Evolutionary conservation across 78 protist genomes (phyloP).

Genomic region (Dictyostelium purpureum): DNA sequence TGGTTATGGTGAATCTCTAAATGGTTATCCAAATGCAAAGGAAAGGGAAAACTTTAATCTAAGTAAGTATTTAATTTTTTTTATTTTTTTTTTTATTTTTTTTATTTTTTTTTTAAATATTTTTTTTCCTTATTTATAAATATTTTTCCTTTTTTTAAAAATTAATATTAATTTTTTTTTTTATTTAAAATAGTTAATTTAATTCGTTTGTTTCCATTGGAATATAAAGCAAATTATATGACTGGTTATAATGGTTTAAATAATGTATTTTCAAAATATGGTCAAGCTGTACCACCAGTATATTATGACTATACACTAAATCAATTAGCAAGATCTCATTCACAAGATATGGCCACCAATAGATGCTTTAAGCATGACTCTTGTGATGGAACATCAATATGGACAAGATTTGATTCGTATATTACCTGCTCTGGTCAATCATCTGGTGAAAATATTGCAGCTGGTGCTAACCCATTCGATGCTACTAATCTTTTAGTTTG

Average conservation of each 20-base stretch:
- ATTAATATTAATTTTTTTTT: no score
- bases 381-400: conserved; percentile 1
- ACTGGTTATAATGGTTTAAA: not conserved
- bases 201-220: no score
- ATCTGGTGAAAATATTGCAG: conserved; percentile 21
- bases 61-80: no score
- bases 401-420: not conserved
- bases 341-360: conserved; percentile 8
- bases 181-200: no score
- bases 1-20: no score
- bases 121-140: no score
- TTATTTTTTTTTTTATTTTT: no score
- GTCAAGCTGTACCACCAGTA: not conserved
- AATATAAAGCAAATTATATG: not conserved
- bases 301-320: conserved; percentile 17
- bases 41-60: no score
- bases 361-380: not conserved
- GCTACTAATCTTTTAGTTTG: not conserved
- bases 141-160: no score
- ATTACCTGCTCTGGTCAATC: not conserved
- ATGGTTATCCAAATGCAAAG: no score
- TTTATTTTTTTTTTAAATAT: no score
- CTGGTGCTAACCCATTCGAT: not conserved
- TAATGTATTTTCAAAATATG: not conserved
- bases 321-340: not conserved